Evolutionary conservation across 2,329 filamentous ascomycete genomes (phyloP), one percentile per base, ranked within the genome.

Genomic region (Trichoderma koningiopsis): DNA sequence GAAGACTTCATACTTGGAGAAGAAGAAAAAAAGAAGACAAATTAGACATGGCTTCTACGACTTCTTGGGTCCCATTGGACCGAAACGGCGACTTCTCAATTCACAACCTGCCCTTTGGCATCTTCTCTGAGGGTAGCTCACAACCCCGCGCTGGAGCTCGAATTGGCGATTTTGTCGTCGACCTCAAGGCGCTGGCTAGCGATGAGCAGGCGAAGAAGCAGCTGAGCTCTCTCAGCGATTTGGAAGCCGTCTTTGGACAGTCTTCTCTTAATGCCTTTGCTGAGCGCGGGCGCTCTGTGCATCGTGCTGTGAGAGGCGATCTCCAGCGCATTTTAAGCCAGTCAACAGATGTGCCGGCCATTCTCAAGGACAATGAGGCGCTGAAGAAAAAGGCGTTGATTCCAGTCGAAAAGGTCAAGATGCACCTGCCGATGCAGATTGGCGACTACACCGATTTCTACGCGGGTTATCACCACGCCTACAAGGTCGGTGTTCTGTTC

Each of bases 361-460:
- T 81, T 0, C 76, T 83, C 19, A 78, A 77, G 37, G 76, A 83
- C 68, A 80, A 83, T 52, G 72, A 76, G 14, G 69, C 71, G 1
- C 76, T 83, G 0, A 75, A 74, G 52, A 67, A 74, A 10, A 47
- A 70, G 1, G 77, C 76, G 7, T 68, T 81, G 16, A 7, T 82
- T 5, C 74, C 74, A 7, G 68, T 75, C 1, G 58, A 77, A 35
- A 84, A 86, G 5, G 86, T 90, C n/a, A 85, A 82, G 70, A 90
- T 86, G 74, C 92, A 94, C 72, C 74, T 95, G 0, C 92, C 92
- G 0, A 87, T 96, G 83, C 83, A 86, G 47, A 92, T 95, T 74
- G 91, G 92, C 37, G 92, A 95, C 76, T 95, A 95, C 77, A 93
- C 92, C 2, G 92, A 96, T 77, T 96, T 95, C 81, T 96, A 92